These are phyloP conservation scores for Calophaca sinica DNA, from an alignment of 306 rosid genomes.

Conservation along the genomic window DNA sequence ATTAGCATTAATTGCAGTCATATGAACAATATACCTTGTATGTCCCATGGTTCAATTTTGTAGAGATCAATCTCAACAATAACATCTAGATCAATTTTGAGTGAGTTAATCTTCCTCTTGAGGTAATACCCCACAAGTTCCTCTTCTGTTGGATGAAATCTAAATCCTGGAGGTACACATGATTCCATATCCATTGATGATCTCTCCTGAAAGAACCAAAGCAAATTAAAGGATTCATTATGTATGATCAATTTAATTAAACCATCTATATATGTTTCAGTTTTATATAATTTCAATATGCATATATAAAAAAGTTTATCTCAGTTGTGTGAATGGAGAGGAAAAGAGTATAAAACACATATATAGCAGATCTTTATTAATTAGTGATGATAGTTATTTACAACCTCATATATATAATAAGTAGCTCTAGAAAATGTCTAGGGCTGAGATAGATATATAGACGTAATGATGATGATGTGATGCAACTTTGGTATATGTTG, in stretches of 20 bases:
- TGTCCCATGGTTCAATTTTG: slow-evolving; percentile 97
- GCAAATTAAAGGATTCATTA: neutral
- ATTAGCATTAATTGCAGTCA: neutral
- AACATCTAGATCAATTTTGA: slow-evolving; percentile 83
- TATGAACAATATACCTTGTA: slow-evolving; percentile 66
- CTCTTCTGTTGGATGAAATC: slow-evolving; percentile 99
- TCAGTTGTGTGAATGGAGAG: neutral
- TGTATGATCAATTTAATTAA: too few relatives aligned
- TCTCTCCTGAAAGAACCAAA: slow-evolving; percentile 52
- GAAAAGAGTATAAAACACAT: too few relatives aligned
- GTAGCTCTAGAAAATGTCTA: slow-evolving; percentile 36
- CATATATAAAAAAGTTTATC: neutral
- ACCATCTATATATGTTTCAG: too few relatives aligned
- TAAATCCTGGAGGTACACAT: slow-evolving; percentile 91
- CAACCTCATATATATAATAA: slow-evolving; percentile 22
- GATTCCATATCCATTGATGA: slow-evolving; percentile 75
- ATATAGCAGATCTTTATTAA: neutral
- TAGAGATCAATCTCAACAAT: slow-evolving; percentile 88
- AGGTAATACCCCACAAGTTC: slow-evolving; percentile 95
- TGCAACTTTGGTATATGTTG: slow-evolving; percentile 46
- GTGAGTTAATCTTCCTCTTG: slow-evolving; percentile 77
- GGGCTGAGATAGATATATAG: slow-evolving; percentile 44
- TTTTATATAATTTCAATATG: neutral
- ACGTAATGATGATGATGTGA: slow-evolving; percentile 48
- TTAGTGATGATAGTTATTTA: neutral